Evolutionary conservation across 768 basidiomycete species (phyloP).

Genomic region (Pisolithus sp.): DNA sequence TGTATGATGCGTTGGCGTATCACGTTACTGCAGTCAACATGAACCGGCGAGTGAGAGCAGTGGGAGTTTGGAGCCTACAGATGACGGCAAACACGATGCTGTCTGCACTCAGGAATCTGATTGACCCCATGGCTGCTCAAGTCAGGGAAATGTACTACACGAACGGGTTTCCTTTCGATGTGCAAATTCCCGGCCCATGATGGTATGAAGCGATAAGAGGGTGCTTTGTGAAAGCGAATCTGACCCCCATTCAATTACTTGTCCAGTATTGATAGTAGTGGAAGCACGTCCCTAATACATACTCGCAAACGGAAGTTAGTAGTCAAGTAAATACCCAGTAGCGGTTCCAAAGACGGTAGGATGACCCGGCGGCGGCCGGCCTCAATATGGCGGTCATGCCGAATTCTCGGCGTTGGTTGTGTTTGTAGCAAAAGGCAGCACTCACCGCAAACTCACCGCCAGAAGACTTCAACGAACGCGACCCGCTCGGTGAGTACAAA

Average conservation of each 20-base stretch:
- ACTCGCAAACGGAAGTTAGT: no score
- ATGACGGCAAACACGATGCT: constrained; percentile 87
- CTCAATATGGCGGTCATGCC: not conserved
- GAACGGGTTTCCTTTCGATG: constrained; percentile 26
- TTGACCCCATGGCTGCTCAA: constrained; percentile 54
- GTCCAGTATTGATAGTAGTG: not conserved
- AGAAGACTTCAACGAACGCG: constrained; percentile 46
- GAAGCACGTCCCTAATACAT: no score
- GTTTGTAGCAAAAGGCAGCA: constrained; percentile 19
- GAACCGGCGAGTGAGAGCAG: constrained; percentile 83
- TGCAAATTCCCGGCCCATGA: constrained; percentile 17
- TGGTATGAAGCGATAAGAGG: no score
- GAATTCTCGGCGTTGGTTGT: constrained; percentile 17
- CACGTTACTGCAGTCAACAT: constrained; percentile 90
- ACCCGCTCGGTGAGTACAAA: constrained; percentile 63
- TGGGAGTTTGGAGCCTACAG: constrained; percentile 92
- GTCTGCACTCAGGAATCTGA: constrained; percentile 64
- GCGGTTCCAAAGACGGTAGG: no score
- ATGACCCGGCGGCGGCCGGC: no score
- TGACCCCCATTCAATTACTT: not conserved
- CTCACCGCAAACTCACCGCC: constrained; percentile 9
- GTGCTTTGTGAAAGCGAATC: no score
- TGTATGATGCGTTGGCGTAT: constrained; percentile 88
- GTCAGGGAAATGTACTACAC: constrained; percentile 24
- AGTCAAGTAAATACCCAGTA: no score